A percentile compares a stretch with the other conserved stretches of the same genome.
These are phyloP conservation scores for Ceratocystis huliohia DNA, from an alignment of 2,329 filamentous ascomycete species.

Conservation along the genomic window DNA sequence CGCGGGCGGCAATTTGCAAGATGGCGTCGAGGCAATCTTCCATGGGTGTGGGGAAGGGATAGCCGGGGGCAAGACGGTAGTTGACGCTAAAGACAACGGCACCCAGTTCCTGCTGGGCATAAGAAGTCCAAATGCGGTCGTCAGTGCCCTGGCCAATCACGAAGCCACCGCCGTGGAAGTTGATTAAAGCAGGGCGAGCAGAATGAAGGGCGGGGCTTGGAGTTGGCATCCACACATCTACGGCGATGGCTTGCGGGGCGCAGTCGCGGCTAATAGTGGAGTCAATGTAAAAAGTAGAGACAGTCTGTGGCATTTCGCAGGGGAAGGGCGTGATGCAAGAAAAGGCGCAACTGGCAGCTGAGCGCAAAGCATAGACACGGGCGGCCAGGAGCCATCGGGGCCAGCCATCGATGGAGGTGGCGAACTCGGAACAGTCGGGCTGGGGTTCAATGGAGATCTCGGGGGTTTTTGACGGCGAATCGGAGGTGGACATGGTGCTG, in stretches of 20 bases:
- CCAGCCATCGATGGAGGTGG: slow-evolving; percentile 34
- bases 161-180: slow-evolving; percentile 57
- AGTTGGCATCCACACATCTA: slow-evolving; percentile 36
- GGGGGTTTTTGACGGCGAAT: neutral
- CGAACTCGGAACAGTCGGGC: slow-evolving; percentile 28
- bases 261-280: slow-evolving; percentile 30
- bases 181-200: slow-evolving; percentile 41
- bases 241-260: slow-evolving; percentile 32
- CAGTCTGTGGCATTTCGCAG: slow-evolving; percentile 7
- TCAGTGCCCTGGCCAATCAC: slow-evolving; percentile 50
- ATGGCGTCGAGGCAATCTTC: slow-evolving; percentile 54
- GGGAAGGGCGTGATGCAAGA: slow-evolving; percentile 17
- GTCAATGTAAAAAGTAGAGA: slow-evolving; percentile 30
- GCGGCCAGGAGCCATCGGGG: slow-evolving; percentile 35
- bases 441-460: slow-evolving; percentile 17
- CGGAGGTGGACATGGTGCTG: slow-evolving; percentile 11
- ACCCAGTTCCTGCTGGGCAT: slow-evolving; percentile 39
- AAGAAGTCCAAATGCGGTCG: slow-evolving; percentile 48
- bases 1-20: slow-evolving; percentile 45
- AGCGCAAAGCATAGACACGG: slow-evolving; percentile 34
- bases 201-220: neutral
- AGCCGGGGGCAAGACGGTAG: slow-evolving; percentile 54
- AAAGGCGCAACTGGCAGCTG: slow-evolving; percentile 34
- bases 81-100: slow-evolving; percentile 52
- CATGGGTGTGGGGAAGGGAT: slow-evolving; percentile 51